These are phyloP conservation scores for Penicillium rolfsii DNA, from an alignment of 2,329 filamentous ascomycete species.

Conservation along the genomic window DNA sequence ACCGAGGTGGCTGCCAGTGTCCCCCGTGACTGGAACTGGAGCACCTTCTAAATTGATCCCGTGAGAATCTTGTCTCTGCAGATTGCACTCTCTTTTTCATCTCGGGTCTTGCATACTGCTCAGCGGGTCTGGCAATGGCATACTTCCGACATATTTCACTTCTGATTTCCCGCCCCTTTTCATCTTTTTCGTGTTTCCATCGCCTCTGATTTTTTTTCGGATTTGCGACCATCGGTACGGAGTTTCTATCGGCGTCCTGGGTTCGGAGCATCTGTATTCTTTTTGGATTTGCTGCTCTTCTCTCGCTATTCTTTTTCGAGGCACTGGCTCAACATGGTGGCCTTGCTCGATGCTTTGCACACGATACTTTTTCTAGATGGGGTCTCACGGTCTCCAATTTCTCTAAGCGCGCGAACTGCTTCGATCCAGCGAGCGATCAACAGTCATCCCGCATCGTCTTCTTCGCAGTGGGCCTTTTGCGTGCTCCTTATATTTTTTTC, in stretches of 20 bases:
- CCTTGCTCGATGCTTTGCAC: background rate
- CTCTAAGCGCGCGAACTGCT: conserved; percentile 1
- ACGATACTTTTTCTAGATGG: background rate
- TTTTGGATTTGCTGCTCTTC: background rate
- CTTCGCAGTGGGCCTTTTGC: conserved; percentile 12
- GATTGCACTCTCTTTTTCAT: background rate
- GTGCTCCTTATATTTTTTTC: conserved; percentile 15
- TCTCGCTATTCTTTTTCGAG: too few species aligned
- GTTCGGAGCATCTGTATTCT: conserved; percentile 6
- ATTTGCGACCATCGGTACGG: conserved; percentile 25
- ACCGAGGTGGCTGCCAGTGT: conserved; percentile 58
- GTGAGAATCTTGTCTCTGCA: background rate
- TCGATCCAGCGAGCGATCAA: conserved; percentile 2
- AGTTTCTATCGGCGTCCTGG: conserved; percentile 11
- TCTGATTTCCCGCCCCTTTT: background rate
- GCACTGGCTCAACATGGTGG: background rate
- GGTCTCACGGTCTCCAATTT: background rate
- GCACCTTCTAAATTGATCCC: conserved; percentile 57
- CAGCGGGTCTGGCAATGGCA: conserved; percentile 24
- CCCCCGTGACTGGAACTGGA: conserved; percentile 64
- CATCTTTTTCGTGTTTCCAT: conserved; percentile 5
- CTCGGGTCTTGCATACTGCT: conserved; percentile 9
- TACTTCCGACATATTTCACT: conserved; percentile 11
- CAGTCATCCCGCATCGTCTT: conserved; percentile 11
- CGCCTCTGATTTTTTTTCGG: conserved; percentile 2